Conservation (phyloP, 306 rosid species). For the Prunus campanulata region DNA sequence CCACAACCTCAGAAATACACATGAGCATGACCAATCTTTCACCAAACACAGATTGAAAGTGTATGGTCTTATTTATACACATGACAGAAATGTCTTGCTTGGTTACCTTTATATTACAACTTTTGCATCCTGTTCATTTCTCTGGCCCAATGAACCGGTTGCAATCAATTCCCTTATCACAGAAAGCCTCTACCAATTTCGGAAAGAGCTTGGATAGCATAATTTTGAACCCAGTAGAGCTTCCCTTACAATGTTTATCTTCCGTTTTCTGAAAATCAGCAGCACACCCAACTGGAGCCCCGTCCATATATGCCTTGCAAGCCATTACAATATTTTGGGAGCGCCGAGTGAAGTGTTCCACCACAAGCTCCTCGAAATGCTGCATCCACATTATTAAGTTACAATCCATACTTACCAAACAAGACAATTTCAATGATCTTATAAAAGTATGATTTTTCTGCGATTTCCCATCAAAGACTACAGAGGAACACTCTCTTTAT, state of each 20-base stretch:
- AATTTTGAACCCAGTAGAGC: constrained; percentile 82
- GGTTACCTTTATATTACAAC: constrained; percentile 16
- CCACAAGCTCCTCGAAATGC: constrained; percentile 84
- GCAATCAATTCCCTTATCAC: constrained; percentile 70
- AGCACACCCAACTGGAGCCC: constrained; percentile 68
- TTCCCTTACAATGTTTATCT: constrained; percentile 44
- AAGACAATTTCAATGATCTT: background rate
- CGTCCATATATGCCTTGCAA: constrained; percentile 74
- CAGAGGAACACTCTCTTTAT: too few species aligned
- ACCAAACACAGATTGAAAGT: constrained; percentile 24
- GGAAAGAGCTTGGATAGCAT: constrained; percentile 89
- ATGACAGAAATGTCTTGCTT: constrained; percentile 27
- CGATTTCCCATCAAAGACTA: too few species aligned
- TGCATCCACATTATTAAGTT: constrained; percentile 36
- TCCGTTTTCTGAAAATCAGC: constrained; percentile 33
- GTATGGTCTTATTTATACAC: constrained; percentile 31
- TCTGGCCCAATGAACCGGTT: constrained; percentile 43
- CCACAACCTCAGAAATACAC: background rate
- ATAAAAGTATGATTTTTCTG: background rate
- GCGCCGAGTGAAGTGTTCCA: constrained; percentile 65
- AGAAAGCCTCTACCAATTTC: constrained; percentile 73
- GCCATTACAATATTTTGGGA: constrained; percentile 57
- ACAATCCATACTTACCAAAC: constrained; percentile 11
- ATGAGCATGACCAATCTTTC: background rate
- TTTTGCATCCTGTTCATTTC: constrained; percentile 24